Evolutionary conservation across 1,284 basidiomycete species (phyloP).

Genomic region (Malassezia yamatoensis): DNA sequence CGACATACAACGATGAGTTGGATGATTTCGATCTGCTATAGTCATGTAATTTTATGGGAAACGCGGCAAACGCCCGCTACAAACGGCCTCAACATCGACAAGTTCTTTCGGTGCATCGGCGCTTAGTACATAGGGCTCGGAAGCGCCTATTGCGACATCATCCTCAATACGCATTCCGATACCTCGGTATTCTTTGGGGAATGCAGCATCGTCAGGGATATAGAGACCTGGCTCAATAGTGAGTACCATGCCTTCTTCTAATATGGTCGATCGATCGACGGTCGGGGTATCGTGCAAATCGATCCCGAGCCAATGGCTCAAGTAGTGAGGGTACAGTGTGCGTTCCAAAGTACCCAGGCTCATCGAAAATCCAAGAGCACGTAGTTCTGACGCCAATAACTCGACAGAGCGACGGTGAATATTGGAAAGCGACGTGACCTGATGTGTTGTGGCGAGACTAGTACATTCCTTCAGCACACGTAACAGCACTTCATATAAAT

Average conservation of each 20-base stretch:
- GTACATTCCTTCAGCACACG: slow-evolving; percentile 64
- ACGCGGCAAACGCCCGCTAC: slow-evolving; percentile 11
- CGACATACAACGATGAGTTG: slow-evolving; percentile 87
- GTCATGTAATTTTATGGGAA: not conserved
- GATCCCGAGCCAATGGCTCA: slow-evolving; percentile 75
- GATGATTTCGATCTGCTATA: slow-evolving; percentile 46
- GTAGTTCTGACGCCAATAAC: slow-evolving; percentile 63
- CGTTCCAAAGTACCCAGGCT: slow-evolving; percentile 59
- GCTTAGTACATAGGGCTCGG: slow-evolving; percentile 29
- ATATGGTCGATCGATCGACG: slow-evolving; percentile 26
- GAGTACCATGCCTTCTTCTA: slow-evolving; percentile 35
- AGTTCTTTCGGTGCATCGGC: slow-evolving; percentile 39
- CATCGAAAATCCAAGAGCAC: slow-evolving; percentile 66
- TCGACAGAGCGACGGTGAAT: slow-evolving; percentile 69
- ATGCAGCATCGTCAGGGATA: slow-evolving; percentile 32
- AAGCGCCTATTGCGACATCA: slow-evolving; percentile 34
- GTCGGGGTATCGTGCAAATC: slow-evolving; percentile 49
- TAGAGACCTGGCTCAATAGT: slow-evolving; percentile 46
- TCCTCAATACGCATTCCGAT: slow-evolving; percentile 46
- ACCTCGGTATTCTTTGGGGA: slow-evolving; percentile 37
- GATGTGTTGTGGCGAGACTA: slow-evolving; percentile 50
- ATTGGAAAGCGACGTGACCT: slow-evolving; percentile 59
- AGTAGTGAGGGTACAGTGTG: slow-evolving; percentile 71
- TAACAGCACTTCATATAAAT: slow-evolving; percentile 78
- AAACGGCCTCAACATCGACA: slow-evolving; percentile 40